phyloP scores from a whole-genome alignment of 2,329 filamentous ascomycete species.

The Alternaria incomplexa region DNA sequence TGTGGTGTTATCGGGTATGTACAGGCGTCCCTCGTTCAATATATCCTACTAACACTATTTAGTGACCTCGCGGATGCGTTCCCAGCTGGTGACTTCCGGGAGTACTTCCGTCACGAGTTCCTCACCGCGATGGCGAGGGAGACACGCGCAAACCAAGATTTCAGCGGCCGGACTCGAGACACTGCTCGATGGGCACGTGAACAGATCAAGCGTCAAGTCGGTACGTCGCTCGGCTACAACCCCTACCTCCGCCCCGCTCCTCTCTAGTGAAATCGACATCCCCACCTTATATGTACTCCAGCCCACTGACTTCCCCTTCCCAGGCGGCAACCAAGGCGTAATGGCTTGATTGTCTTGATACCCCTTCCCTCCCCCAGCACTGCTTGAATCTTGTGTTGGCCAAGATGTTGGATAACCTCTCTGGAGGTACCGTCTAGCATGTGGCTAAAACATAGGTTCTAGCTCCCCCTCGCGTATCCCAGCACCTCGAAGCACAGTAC shows the following conservation, averaged over 20 bases:
- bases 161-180: conserved; percentile 81
- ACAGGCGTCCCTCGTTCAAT: conserved; percentile 5
- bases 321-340: conserved; percentile 45
- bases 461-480: neutral
- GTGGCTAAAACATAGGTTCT: conserved; percentile 22
- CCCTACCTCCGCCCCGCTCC: conserved; percentile 12
- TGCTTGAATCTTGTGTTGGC: conserved; percentile 18
- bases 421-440: conserved; percentile 11
- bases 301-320: conserved; percentile 26
- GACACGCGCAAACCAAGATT: conserved; percentile 87
- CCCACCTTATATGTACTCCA: conserved; percentile 19
- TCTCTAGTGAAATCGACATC: neutral
- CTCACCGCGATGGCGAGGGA: conserved; percentile 89
- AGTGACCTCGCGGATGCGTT: conserved; percentile 95
- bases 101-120: conserved; percentile 91
- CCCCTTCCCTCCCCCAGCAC: conserved; percentile 14
- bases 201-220: conserved; percentile 90
- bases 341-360: conserved; percentile 41
- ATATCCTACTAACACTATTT: conserved; percentile 44
- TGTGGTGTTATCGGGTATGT: conserved; percentile 95
- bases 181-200: conserved; percentile 97
- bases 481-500: neutral
- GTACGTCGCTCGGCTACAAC: conserved; percentile 36
- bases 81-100: conserved; percentile 83
- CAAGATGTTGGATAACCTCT: conserved; percentile 21